Base-by-base conservation (phyloP, 106 monocot genomes). In the Ottelia alismoides region DNA sequence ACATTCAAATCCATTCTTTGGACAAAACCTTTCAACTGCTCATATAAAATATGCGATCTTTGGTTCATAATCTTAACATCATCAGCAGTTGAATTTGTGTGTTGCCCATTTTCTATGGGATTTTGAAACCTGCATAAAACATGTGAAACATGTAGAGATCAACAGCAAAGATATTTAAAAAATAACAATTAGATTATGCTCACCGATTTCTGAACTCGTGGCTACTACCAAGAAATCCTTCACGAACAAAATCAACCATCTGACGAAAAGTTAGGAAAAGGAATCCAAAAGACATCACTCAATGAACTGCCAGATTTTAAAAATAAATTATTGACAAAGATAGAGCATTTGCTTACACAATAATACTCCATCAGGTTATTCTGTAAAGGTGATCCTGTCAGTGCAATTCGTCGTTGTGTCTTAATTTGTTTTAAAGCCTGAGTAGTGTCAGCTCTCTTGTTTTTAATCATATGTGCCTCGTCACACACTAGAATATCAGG, bases 241-340 rank as follows among this genome's bases (percentile, higher is more conserved):
- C 96, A 48, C 96, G 75, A 27, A 96, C 96, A 85, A 96, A 96
- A 75, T 96, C 96, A 74, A 96, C 96, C 96, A 96, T 96, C 96
- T 96, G 74, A 52, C 16, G 6, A n/a, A n/a, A n/a, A n/a, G n/a
- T n/a, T n/a, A n/a, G n/a, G n/a, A n/a, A n/a, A n/a, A n/a, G n/a
- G n/a, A n/a, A n/a, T n/a, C n/a, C n/a, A n/a, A n/a, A n/a, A n/a
- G n/a, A n/a, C n/a, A n/a, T n/a, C n/a, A n/a, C n/a, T n/a, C n/a
- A n/a, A n/a, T n/a, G n/a, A n/a, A n/a, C n/a, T n/a, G n/a, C n/a
- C n/a, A n/a, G n/a, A n/a, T n/a, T n/a, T n/a, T n/a, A n/a, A n/a
- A n/a, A n/a, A n/a, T n/a, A n/a, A n/a, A n/a, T n/a, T n/a, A n/a
- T n/a, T n/a, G n/a, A n/a, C n/a, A n/a, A n/a, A 43, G 16, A 16